Evolutionary conservation across 257 asterid species (phyloP).

Genomic region (Solanum gracilifrons): DNA sequence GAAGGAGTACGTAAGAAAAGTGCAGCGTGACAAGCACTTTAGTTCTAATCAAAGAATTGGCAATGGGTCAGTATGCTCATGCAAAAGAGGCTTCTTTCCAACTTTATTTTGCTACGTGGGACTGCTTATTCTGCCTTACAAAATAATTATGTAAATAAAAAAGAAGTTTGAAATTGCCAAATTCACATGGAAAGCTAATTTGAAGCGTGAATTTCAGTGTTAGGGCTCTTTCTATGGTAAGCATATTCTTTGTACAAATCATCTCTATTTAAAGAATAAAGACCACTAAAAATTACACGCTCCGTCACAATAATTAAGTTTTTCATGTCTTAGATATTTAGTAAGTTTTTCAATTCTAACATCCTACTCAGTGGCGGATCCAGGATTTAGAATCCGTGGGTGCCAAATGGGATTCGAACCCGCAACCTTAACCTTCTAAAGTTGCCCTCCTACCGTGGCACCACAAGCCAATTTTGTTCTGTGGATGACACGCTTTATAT

Average conservation of each 20-base stretch:
- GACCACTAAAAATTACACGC: neutral
- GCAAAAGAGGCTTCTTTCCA: neutral
- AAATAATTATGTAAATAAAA: neutral
- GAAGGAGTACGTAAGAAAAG: neutral
- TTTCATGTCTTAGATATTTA: too few relatives aligned
- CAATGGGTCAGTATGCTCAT: neutral
- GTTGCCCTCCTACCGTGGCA: too few relatives aligned
- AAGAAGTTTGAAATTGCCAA: neutral
- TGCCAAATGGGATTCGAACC: too few relatives aligned
- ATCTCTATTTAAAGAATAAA: neutral
- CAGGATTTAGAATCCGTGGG: too few relatives aligned
- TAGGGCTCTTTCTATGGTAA: neutral
- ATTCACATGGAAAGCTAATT: neutral
- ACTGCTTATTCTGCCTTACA: neutral
- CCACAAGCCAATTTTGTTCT: too few relatives aligned
- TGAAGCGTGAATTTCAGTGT: neutral
- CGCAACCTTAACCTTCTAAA: too few relatives aligned
- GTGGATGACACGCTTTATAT: too few relatives aligned
- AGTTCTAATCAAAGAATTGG: neutral
- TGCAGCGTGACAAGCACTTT: neutral
- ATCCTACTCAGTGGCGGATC: too few relatives aligned
- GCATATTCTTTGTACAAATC: neutral
- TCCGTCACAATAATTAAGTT: too few relatives aligned
- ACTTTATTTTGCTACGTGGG: neutral
- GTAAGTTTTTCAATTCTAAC: neutral